Conservation (phyloP, 306 rosid genomes). For the Malus sieversii region DNA sequence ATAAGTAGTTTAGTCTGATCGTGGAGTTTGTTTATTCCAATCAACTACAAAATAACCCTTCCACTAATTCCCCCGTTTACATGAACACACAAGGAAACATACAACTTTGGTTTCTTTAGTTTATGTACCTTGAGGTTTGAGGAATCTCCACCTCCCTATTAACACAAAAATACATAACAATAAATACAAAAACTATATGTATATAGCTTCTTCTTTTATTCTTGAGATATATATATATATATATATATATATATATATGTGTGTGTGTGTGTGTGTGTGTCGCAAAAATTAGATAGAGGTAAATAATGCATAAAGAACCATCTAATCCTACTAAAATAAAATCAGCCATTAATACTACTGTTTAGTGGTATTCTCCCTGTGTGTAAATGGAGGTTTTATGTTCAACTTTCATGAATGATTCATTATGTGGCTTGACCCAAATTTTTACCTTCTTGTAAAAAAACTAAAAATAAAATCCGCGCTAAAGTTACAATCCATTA, state of each 20-base stretch:
- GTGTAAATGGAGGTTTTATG: no score
- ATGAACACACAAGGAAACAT: constrained; percentile 4
- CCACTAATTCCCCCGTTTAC: neutral
- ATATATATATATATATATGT: no score
- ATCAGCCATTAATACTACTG: no score
- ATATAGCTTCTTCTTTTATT: neutral
- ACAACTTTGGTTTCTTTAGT: neutral
- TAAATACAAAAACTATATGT: constrained; percentile 9
- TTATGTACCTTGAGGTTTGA: constrained; percentile 2
- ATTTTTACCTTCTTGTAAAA: neutral
- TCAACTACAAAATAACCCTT: neutral
- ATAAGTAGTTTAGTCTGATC: neutral
- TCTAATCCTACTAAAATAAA: constrained; percentile 5
- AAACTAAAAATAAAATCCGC: neutral
- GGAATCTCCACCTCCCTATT: constrained; percentile 9
- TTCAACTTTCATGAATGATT: no score
- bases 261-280: no score
- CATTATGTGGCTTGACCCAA: neutral
- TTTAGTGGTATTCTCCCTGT: no score
- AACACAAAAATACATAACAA: constrained; percentile 2
- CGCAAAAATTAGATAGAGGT: neutral
- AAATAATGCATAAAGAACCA: neutral
- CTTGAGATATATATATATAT: neutral
- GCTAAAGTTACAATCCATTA: constrained; percentile 1
- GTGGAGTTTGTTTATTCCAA: neutral